Evolutionary conservation across 2,329 filamentous ascomycete species (phyloP).

Genomic region (Sporothrix humicola): DNA sequence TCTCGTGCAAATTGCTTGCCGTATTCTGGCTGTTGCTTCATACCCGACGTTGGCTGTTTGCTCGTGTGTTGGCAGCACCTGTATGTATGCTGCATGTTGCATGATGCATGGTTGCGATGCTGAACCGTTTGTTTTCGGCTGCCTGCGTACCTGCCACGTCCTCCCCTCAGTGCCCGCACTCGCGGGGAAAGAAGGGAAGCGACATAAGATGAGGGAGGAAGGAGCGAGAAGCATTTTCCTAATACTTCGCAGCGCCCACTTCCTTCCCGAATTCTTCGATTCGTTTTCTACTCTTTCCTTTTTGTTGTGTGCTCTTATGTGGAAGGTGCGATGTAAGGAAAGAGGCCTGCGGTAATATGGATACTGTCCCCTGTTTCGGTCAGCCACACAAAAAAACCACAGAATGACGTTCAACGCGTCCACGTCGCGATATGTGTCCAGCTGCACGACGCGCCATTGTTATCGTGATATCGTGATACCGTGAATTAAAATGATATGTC

Average conservation of each 20-base stretch:
- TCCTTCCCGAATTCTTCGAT: not conserved
- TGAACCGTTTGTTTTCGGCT: no score
- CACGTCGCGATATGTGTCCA: no score
- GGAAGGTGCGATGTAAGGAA: not conserved
- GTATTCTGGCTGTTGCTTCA: no score
- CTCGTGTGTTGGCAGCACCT: no score
- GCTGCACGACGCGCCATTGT: not conserved
- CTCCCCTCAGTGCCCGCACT: not conserved
- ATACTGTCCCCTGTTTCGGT: not conserved
- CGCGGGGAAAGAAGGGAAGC: not conserved
- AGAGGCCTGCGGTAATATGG: not conserved
- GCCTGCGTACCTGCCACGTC: not conserved
- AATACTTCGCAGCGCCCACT: constrained; percentile 20
- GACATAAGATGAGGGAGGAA: not conserved
- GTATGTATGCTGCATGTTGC: no score
- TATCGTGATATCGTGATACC: not conserved
- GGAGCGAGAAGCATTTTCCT: not conserved
- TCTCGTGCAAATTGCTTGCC: not conserved
- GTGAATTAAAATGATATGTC: not conserved
- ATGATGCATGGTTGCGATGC: no score
- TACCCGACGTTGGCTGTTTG: no score
- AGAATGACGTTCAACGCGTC: not conserved
- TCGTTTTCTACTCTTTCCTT: not conserved
- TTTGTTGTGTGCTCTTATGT: not conserved
- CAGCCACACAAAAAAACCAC: not conserved